Evolutionary conservation across 768 basidiomycete species (phyloP), one percentile per base, ranked within the genome.

Genomic region (Lactarius pseudohatsudake): DNA sequence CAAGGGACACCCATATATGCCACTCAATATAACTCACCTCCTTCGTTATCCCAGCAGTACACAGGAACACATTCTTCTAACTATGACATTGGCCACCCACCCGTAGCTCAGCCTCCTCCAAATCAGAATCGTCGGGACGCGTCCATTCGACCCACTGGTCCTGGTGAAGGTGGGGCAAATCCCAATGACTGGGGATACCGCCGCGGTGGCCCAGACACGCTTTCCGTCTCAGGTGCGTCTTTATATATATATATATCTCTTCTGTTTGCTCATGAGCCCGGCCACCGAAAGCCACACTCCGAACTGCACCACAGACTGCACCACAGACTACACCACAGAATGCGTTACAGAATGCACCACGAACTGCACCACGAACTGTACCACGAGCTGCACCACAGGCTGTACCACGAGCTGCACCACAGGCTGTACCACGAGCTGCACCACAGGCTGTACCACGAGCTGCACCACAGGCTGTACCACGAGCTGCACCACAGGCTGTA

Each of bases 161-260:
- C 59, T 15, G 16, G 16, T 56, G 59, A 45, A 10, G 26, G 41
- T 15, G 41, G 45, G 11, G 20, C n/a, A 41, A 57, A 18, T 47
- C 41, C 22, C 2, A 30, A 36, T 57, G 50, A 59, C 16, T 55
- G 62, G 62, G 57, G 62, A 36, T 43, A 38, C 30, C 4, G 30
- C 13, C 1, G 11, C 11, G 36, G 36, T 38, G 36, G 11, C 38
- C 38, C 38, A 40, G 38, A n/a, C 30, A 9, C 40, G 22, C 16
- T 18, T 3, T 22, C 30, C 15, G 22, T n/a, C 38, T 11, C 57
- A 54, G 32, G 61, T 66, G 32, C 20, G 61, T 43, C n/a, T 40
- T 54, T 16, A 28, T 26, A 34, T 34, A 36, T 38, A 7, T 50
- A 32, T 47, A 10, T 57, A 6, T 26, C 20, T 26, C 20, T 18